Evolutionary conservation across 352 stramenopile species (phyloP).

Genomic region (Phytophthora litchii): DNA sequence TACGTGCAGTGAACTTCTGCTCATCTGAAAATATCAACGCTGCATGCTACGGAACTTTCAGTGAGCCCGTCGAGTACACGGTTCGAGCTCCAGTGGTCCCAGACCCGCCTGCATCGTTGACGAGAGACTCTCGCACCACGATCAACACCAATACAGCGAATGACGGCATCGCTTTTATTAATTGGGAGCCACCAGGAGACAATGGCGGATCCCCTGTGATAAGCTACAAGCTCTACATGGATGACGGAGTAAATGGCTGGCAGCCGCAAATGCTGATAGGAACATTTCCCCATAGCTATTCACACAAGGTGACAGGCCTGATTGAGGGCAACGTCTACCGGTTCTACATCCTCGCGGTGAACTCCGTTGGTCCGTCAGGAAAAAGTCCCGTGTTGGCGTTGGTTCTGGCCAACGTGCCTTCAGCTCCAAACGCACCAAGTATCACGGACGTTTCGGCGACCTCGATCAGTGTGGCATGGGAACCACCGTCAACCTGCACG

Average conservation of each 20-base stretch:
- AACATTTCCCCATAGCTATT: slow-evolving; percentile 59
- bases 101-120: slow-evolving; percentile 73
- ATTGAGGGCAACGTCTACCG: slow-evolving; percentile 90
- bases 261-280: slow-evolving; percentile 46
- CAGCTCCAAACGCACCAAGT: slow-evolving; percentile 47
- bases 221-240: slow-evolving; percentile 93
- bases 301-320: slow-evolving; percentile 48
- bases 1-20: slow-evolving; percentile 96
- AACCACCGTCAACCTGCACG: slow-evolving; percentile 65
- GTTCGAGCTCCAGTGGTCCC: slow-evolving; percentile 88
- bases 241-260: slow-evolving; percentile 60
- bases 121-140: slow-evolving; percentile 66
- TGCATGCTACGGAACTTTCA: slow-evolving; percentile 92
- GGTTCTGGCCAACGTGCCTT: slow-evolving; percentile 83
- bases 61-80: slow-evolving; percentile 85
- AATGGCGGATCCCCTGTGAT: slow-evolving; percentile 93
- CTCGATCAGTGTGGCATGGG: slow-evolving; percentile 73
- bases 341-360: slow-evolving; percentile 92
- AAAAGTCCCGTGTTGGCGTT: slow-evolving; percentile 89
- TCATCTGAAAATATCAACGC: slow-evolving; percentile 63
- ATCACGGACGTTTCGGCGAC: slow-evolving; percentile 70
- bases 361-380: slow-evolving; percentile 80
- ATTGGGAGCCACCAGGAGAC: slow-evolving; percentile 90
- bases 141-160: slow-evolving; percentile 60
- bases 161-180: slow-evolving; percentile 64